Evolutionary conservation across 768 basidiomycete genomes (phyloP).

Genomic region (Suillus occidentalis): DNA sequence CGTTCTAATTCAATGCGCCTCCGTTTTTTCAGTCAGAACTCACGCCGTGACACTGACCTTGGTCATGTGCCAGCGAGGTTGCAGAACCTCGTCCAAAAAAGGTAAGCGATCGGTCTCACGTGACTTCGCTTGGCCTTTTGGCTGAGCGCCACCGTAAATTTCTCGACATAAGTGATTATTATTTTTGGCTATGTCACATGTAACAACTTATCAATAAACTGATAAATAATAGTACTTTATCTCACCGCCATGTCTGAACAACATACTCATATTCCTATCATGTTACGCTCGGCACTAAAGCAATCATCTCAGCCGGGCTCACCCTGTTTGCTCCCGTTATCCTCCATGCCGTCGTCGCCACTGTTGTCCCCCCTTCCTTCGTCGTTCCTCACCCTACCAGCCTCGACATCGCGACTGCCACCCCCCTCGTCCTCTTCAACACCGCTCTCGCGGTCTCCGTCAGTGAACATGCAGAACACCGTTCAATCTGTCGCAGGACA

Average conservation of each 20-base stretch:
- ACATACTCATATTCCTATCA: constrained; percentile 16
- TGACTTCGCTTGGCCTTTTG: too few species aligned
- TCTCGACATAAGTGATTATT: too few species aligned
- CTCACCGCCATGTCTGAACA: constrained; percentile 3
- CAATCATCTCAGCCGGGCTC: constrained; percentile 17
- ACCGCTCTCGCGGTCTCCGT: constrained; percentile 13
- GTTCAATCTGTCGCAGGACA: constrained; percentile 27
- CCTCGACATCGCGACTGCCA: constrained; percentile 17
- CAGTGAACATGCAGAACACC: constrained; percentile 14
- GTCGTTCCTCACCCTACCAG: constrained; percentile 22
- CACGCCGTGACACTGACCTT: too few species aligned
- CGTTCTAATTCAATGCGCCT: too few species aligned
- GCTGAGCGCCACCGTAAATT: too few species aligned
- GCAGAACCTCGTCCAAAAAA: too few species aligned
- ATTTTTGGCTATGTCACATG: not conserved
- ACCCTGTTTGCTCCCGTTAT: constrained; percentile 14
- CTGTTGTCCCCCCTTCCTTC: constrained; percentile 13
- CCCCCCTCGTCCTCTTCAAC: constrained; percentile 23
- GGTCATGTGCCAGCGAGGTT: too few species aligned
- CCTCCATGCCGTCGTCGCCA: constrained; percentile 25
- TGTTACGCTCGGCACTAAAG: constrained; percentile 36
- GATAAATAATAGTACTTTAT: not conserved
- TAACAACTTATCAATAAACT: not conserved
- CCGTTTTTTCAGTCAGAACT: too few species aligned
- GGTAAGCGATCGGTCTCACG: too few species aligned